phyloP scores from a whole-genome alignment of 148 eudicot genomes.

The Gaultheria prostrata region DNA sequence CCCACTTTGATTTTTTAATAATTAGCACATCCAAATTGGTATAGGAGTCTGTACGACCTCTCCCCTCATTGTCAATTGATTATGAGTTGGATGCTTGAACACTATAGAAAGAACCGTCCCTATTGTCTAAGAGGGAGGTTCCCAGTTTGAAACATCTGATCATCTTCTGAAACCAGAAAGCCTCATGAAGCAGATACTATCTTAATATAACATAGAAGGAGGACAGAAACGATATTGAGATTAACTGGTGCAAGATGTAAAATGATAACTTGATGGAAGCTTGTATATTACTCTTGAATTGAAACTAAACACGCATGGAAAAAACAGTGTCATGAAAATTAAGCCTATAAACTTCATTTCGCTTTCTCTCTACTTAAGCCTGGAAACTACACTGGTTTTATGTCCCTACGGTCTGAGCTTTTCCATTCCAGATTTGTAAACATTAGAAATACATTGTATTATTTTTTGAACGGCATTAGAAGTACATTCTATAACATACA shows the following conservation, averaged over 20 bases:
- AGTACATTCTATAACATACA: not conserved
- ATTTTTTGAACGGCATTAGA: not conserved
- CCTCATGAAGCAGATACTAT: not conserved
- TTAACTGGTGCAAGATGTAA: not conserved
- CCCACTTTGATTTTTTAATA: not conserved
- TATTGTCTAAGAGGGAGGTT: not conserved
- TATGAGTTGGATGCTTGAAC: not conserved
- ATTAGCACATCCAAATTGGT: not conserved
- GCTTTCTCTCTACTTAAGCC: not conserved
- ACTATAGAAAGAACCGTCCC: not conserved
- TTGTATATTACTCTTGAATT: not conserved
- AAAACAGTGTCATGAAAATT: not conserved
- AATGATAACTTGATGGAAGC: not conserved
- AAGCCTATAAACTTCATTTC: not conserved
- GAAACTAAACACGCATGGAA: no score
- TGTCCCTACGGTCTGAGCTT: not conserved
- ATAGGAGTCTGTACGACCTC: not conserved
- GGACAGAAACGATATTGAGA: not conserved
- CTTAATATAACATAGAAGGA: not conserved
- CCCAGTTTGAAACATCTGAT: not conserved
- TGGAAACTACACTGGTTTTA: not conserved
- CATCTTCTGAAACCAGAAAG: not conserved
- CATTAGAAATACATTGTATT: not conserved
- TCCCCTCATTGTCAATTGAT: not conserved
- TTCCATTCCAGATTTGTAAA: not conserved